A percentile compares a stretch with the other conserved stretches of the same genome.
These are phyloP conservation scores for Gilbertella persicaria DNA, from an alignment of 371 early-diverging fungal species.

Conservation along the genomic window DNA sequence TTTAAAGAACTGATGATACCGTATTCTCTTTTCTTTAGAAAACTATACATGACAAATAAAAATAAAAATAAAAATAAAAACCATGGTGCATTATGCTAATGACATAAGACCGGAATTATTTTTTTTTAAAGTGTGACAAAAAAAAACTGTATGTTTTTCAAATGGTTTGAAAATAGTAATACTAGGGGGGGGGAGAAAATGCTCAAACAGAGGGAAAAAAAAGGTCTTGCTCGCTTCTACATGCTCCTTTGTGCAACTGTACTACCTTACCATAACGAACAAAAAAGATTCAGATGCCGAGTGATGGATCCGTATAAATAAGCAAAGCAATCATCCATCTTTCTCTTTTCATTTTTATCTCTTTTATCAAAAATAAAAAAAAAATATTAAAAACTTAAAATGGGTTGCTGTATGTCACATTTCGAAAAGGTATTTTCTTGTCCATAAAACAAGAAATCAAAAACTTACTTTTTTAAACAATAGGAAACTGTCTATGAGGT, in stretches of 20 bases:
- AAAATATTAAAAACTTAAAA: no score
- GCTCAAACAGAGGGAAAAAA: no score
- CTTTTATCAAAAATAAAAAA: no score
- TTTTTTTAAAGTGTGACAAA: no score
- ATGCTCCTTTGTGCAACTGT: background rate
- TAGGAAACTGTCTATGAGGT: constrained; percentile 52
- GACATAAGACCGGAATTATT: no score
- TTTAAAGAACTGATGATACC: constrained; percentile 32
- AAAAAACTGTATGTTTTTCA: no score
- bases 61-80: constrained; percentile 8
- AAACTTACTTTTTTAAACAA: background rate
- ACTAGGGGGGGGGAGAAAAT: no score
- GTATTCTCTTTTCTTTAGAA: constrained; percentile 36
- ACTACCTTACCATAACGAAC: background rate
- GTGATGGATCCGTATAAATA: background rate
- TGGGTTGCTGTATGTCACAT: constrained; percentile 46
- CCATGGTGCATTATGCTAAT: no score
- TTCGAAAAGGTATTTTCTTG: constrained; percentile 41
- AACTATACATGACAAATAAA: constrained; percentile 29
- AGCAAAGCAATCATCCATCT: background rate
- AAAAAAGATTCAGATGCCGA: background rate
- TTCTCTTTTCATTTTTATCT: background rate
- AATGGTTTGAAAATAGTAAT: no score
- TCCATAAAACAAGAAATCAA: no score
- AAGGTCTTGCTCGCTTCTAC: background rate